Conservation (phyloP, 116 monocot species). For the Phalaenopsis hybrid region DNA sequence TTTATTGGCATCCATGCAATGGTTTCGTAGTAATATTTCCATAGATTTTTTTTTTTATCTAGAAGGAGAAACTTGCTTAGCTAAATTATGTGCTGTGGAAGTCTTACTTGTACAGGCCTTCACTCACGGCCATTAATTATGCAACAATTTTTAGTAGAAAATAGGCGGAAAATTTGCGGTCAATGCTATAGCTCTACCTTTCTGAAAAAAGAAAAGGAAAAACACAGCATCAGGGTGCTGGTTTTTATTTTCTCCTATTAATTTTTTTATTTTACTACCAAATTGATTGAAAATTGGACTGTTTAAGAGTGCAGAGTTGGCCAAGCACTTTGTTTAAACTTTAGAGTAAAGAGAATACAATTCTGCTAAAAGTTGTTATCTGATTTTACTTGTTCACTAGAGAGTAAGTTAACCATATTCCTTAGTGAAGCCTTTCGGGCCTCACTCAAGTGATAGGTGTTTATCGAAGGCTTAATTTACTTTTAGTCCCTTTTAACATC, state of each 20-base stretch:
- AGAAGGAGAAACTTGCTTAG: conserved; percentile 8
- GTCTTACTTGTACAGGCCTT: neutral
- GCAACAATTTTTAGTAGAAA: neutral
- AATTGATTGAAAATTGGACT: neutral
- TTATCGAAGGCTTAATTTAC: no score
- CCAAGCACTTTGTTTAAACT: neutral
- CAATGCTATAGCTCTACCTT: neutral
- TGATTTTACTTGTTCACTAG: no score
- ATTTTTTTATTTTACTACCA: neutral
- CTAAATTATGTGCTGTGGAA: neutral
- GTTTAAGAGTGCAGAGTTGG: neutral
- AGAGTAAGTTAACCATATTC: no score
- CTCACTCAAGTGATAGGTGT: no score
- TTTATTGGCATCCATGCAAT: neutral
- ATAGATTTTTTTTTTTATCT: neutral
- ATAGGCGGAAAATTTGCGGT: neutral
- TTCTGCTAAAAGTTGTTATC: no score
- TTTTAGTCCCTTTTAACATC: no score
- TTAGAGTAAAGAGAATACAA: no score
- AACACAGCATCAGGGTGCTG: no score
- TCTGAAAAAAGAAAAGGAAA: neutral
- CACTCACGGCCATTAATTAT: neutral
- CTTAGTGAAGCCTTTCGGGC: no score
- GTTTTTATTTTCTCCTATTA: neutral
- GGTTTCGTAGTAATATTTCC: neutral